phyloP scores from a whole-genome alignment of 2,329 filamentous ascomycete genomes.

The Davidsoniella virescens region DNA sequence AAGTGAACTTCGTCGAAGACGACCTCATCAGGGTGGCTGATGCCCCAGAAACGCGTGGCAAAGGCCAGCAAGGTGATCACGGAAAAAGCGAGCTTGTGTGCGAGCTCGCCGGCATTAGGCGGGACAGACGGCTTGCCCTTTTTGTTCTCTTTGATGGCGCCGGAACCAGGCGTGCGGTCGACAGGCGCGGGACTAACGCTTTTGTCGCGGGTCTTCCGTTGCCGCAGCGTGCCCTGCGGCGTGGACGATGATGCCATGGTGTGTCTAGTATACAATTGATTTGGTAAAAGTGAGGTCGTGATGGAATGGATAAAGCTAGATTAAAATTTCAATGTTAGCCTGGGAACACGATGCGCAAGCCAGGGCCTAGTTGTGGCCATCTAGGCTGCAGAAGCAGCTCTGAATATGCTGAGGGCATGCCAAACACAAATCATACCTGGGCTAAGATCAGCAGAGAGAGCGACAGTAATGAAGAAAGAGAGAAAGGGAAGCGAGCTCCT shows the following conservation, averaged over 20 bases:
- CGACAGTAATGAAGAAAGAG: neutral
- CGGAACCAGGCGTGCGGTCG: conserved; percentile 24
- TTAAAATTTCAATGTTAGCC: too few species aligned
- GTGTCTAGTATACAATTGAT: conserved; percentile 9
- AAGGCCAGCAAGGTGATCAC: conserved; percentile 76
- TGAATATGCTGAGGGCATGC: neutral
- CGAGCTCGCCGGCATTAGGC: conserved; percentile 46
- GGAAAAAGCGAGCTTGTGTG: conserved; percentile 64
- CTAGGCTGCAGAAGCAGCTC: neutral
- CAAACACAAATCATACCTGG: neutral
- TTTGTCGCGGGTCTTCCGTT: conserved; percentile 38
- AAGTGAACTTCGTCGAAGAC: conserved; percentile 99
- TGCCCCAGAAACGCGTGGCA: conserved; percentile 86
- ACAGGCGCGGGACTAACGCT: conserved; percentile 24
- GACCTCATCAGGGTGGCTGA: conserved; percentile 87
- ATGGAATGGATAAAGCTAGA: neutral
- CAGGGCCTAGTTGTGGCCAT: too few species aligned
- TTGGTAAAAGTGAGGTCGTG: too few species aligned
- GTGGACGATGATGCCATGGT: conserved; percentile 33
- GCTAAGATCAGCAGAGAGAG: neutral
- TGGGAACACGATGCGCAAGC: too few species aligned
- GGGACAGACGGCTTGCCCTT: conserved; percentile 19
- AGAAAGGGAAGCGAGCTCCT: neutral
- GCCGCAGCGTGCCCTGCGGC: conserved; percentile 42
- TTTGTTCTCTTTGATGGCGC: conserved; percentile 25